Base-by-base conservation (phyloP, 805 yeast genomes). In the Teunomyces pallodes region DNA sequence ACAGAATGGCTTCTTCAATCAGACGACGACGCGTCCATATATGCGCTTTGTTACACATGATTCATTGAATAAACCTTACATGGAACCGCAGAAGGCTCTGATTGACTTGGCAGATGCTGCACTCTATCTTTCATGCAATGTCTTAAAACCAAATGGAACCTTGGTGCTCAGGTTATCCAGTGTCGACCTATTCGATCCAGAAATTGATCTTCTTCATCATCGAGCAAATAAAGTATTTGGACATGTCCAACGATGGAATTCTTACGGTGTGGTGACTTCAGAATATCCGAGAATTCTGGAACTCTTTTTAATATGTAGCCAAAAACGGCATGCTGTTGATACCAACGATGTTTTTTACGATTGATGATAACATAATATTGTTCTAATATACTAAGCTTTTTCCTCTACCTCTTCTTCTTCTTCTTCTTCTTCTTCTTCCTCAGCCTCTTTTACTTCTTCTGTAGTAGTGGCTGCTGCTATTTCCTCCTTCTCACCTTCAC, bases 31-130 rank as follows among this genome's bases (percentile, higher is more conserved):
- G 3, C 60, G 65, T 42, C 78, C 78, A 1, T 64, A 63, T 49
- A 51, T 64, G 9, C 54, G 76, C 17, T 51, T 60, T 41, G 53
- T 59, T 36, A 54, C 58, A 12, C 64, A 64, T 46, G 54, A 52
- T 3, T 57, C 60, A 7, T 57, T 72, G 20, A 64, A 61, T 13
- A 56, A 54, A 45, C 62, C 67, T 1, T 48, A 60, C 12, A 46
- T 48, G 4, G 57, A 66, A 30, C 64, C 65, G 1, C 41, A 49
- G n/a, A 65, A 66, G 38, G 56, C 70, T 17, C 53, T 67, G 2
- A 53, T 72, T 10, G 77, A 73, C 53, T 53, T 71, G 55, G 74
- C 75, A 0, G 77, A 72, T 45, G 75, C 76, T 0, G 59, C 74
- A 1, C 54, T 72, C 30, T 49, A 69, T 3, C 50, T 72, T 13